Evolutionary conservation across 768 basidiomycete genomes (phyloP), one percentile per base, ranked within the genome.

Genomic region (Leucocoprinus sp.): DNA sequence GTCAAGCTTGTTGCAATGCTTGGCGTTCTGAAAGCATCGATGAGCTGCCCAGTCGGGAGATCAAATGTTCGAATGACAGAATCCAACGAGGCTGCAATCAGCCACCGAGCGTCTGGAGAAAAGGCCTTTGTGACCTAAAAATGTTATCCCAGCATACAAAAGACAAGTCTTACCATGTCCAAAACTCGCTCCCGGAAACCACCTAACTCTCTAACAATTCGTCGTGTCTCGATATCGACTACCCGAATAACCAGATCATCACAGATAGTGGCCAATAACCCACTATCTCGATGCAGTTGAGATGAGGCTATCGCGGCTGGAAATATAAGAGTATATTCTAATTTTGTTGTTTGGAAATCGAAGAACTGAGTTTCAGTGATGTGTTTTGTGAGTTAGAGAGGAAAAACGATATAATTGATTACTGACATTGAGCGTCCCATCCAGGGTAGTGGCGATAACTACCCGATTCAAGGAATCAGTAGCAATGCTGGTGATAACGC

Each of bases 41-140:
- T 93, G 28, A 98, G 69, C 21, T 81, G 74, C 4, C 93, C 93
- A 14, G 93, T 91, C 0, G 96, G 95, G 19, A 99, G 74, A 59
- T 99, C 95, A 60, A 91, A 99, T 2, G 95, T 98, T 23, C 96
- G 79, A 55, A 98, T 89, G 43, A 85, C 72, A 0, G 90, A 89
- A 61, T 99, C 96, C 31, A 96, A 67, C 7, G 93, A 93, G 2
- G 88, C 80, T 1, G 82, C 71, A 33, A 97, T 74, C 41, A 99
- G 69, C 96, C 95, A 98, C 43, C 96, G 74, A 2, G 93, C 93
- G 61, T 97, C 93, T 1, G 90, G 80, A 6, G 96, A 98, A 64
- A 97, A 97, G 1, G 89, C 77, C 93, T 97, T 55, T 23, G 49
- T 43, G 14, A 43, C 35, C 36, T 42, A 19, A n/a, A 57, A 44